Conservation (phyloP, 768 basidiomycete species). For the Chalciporus sphaerocephalus region DNA sequence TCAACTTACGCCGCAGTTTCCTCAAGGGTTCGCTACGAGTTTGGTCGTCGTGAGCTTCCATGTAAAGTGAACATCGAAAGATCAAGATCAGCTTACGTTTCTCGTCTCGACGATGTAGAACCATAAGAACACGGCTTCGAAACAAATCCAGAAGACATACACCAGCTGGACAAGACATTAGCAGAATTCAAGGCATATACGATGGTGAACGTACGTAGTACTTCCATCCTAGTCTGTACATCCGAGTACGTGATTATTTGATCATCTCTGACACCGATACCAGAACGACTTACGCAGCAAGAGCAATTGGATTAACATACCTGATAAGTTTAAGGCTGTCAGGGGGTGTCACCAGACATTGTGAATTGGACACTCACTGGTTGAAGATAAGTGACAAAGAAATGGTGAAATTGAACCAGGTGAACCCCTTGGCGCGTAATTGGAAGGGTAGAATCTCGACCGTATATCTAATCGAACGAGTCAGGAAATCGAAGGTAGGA, state of each 20-base stretch:
- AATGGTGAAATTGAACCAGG: conserved; percentile 35
- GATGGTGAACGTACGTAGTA: conserved; percentile 33
- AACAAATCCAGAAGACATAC: conserved; percentile 36
- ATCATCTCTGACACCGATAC: neutral
- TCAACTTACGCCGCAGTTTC: conserved; percentile 6
- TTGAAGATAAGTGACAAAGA: conserved; percentile 41
- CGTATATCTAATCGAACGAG: conserved; percentile 25
- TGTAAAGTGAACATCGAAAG: neutral
- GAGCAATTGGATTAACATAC: conserved; percentile 34
- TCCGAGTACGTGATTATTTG: neutral
- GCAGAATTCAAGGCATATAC: neutral
- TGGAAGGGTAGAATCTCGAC: conserved; percentile 39
- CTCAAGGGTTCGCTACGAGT: conserved; percentile 5
- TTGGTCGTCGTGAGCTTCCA: neutral
- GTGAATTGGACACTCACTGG: conserved; percentile 23
- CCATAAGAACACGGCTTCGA: conserved; percentile 36
- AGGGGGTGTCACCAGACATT: conserved; percentile 15
- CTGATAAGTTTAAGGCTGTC: conserved; percentile 13
- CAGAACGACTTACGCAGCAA: conserved; percentile 15
- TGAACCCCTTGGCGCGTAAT: conserved; percentile 37
- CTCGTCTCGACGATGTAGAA: conserved; percentile 35
- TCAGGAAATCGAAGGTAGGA: neutral
- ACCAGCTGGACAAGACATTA: conserved; percentile 23
- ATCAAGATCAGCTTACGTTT: conserved; percentile 16
- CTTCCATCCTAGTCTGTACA: conserved; percentile 37